Evolutionary conservation across 306 rosid species (phyloP).

Genomic region (Pterocarpus macrocarpus): DNA sequence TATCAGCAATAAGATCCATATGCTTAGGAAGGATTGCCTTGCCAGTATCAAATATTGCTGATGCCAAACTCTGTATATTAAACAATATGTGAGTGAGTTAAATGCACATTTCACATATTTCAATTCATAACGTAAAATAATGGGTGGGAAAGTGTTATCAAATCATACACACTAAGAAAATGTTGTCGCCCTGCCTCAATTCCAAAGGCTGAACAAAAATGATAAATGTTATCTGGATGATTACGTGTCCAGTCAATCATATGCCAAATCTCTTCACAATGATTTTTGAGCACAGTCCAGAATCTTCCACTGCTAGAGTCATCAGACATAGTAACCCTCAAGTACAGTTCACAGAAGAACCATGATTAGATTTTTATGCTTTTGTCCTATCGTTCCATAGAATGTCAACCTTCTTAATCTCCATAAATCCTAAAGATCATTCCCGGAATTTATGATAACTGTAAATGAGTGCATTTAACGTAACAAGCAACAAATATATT

Average conservation of each 20-base stretch:
- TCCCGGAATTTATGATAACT: conserved; percentile 35
- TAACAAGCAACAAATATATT: conserved; percentile 11
- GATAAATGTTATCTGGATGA: conserved; percentile 83
- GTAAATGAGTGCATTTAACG: conserved; percentile 17
- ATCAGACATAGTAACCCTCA: conserved; percentile 72
- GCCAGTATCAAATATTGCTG: conserved; percentile 78
- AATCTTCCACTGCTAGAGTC: conserved; percentile 50
- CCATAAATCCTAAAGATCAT: conserved; percentile 68
- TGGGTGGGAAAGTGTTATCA: not conserved
- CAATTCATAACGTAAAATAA: conserved; percentile 19
- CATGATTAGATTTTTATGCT: conserved; percentile 50
- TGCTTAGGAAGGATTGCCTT: conserved; percentile 81
- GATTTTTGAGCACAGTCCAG: conserved; percentile 72
- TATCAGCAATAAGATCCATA: conserved; percentile 71
- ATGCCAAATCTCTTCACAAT: conserved; percentile 70
- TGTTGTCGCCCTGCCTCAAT: conserved; percentile 79
- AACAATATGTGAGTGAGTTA: conserved; percentile 42
- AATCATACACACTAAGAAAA: conserved; percentile 68
- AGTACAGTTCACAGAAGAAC: conserved; percentile 76
- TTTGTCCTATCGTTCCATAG: conserved; percentile 72
- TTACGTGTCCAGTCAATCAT: conserved; percentile 93
- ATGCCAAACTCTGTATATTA: conserved; percentile 69
- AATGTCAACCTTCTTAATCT: conserved; percentile 79
- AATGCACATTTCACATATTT: conserved; percentile 26
- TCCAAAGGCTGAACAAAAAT: conserved; percentile 72